Base-by-base conservation (phyloP, 345 rosid species). In the Firmiana major region DNA sequence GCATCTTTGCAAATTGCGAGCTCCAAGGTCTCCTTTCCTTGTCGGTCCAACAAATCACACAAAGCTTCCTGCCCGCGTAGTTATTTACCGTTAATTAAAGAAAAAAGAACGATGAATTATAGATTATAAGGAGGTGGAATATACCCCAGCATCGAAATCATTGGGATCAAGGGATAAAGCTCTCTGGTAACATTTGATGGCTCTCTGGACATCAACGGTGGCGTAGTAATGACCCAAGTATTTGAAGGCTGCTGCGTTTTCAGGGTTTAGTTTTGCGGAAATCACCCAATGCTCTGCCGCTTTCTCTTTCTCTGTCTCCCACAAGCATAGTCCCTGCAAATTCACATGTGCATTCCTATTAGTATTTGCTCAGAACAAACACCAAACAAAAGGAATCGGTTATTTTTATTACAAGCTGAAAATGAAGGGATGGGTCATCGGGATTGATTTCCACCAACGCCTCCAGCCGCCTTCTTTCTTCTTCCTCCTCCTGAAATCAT, bases 141-240 rank as follows among this genome's bases (percentile, higher is more conserved):
- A 77, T 72, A 87, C 90, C 74, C 97, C 97, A 1, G 95, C 81
- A 34, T 90, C 90, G 38, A 88, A 83, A 83, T 96, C 97, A 64
- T 89, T 85, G 0, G 97, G 91, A 73, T 83, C 73, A 51, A 96
- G 88, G 28, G 88, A 45, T 59, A 93, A 79, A 9, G 97, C 93
- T 85, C 98, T 88, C 80, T 91, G 98, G 80, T 91, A 92, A 87
- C 99, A 96, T 83, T 93, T 96, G 59, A 91, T 81, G 69, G 98
- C 97, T 83, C 99, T 90, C 55, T 87, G 90, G 40, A 77, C 60
- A 84, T 90, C 98, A 15, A 49, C 83, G 54, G 73, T 66, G 40
- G 84, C 78, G 71, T 94, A 94, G 81, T 91, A 89, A 82, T 89
- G 91, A 9, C 99, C 99, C 85, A 96, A 77, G 79, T 90, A 93